Evolutionary conservation across 2,329 filamentous ascomycete genomes (phyloP).

Genomic region (Cladophialophora bantiana): DNA sequence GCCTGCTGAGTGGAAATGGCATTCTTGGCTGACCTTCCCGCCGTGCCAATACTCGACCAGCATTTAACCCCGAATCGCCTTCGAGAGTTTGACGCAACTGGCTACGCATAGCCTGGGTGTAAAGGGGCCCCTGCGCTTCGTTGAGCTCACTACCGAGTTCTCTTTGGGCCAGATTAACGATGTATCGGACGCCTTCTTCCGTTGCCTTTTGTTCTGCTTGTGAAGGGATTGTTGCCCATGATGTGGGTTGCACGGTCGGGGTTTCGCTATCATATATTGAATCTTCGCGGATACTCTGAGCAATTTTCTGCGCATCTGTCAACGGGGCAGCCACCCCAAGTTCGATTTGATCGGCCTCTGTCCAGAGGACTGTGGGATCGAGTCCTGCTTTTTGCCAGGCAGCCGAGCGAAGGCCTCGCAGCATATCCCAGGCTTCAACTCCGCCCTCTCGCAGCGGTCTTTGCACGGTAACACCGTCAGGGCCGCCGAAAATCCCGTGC

Average conservation of each 20-base stretch:
- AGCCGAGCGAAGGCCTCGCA: conserved; percentile 55
- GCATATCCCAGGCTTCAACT: conserved; percentile 58
- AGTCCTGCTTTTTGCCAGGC: conserved; percentile 58
- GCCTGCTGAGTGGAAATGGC: conserved; percentile 34
- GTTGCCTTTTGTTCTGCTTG: background rate
- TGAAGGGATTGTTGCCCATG: background rate
- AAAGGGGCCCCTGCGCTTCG: conserved; percentile 16
- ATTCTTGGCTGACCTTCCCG: conserved; percentile 30
- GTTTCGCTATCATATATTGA: conserved; percentile 28
- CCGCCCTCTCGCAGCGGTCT: conserved; percentile 56
- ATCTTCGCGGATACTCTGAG: conserved; percentile 40
- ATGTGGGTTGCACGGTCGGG: background rate
- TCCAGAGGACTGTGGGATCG: conserved; percentile 56
- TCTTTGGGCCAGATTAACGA: conserved; percentile 21
- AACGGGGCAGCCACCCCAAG: conserved; percentile 43
- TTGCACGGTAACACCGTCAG: conserved; percentile 53
- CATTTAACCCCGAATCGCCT: conserved; percentile 13
- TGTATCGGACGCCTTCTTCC: conserved; percentile 23
- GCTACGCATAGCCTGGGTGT: conserved; percentile 19
- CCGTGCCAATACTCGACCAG: conserved; percentile 18
- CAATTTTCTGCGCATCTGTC: conserved; percentile 37
- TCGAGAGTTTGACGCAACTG: conserved; percentile 24
- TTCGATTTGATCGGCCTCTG: conserved; percentile 53
- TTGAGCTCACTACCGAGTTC: conserved; percentile 5
- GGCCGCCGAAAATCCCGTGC: conserved; percentile 54